These are phyloP conservation scores for Sporothrix pallida DNA, from an alignment of 2,329 filamentous ascomycete genomes.

Conservation along the genomic window DNA sequence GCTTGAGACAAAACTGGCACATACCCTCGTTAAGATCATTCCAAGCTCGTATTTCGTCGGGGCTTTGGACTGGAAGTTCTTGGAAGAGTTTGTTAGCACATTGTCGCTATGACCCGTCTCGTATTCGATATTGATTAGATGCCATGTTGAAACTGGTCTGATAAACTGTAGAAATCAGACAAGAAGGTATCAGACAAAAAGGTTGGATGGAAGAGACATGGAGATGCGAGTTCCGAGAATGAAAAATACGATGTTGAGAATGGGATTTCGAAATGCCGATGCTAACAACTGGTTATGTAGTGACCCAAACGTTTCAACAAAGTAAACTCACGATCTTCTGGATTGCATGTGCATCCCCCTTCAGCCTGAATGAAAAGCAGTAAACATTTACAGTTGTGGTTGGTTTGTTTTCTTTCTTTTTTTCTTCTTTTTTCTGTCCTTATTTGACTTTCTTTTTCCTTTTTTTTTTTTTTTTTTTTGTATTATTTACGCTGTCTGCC, in stretches of 20 bases:
- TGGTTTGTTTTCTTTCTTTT: background rate
- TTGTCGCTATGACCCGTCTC: background rate
- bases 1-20: background rate
- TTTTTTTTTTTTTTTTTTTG: too few relatives aligned
- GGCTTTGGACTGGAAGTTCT: too few relatives aligned
- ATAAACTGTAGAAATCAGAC: background rate
- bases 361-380: background rate
- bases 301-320: background rate
- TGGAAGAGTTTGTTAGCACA: too few relatives aligned
- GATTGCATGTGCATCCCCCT: background rate
- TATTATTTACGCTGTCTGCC: too few relatives aligned
- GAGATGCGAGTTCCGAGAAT: background rate
- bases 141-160: conserved; percentile 14
- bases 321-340: background rate
- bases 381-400: background rate
- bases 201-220: background rate
- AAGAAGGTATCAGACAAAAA: background rate
- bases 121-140: background rate
- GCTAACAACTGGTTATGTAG: too few relatives aligned
- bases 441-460: background rate
- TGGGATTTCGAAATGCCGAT: background rate
- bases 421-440: background rate
- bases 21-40: background rate
- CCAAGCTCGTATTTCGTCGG: too few relatives aligned
- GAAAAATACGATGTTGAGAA: too few relatives aligned